phyloP scores from a whole-genome alignment of 148 eudicot species.

The Fagopyrum homotropicum region DNA sequence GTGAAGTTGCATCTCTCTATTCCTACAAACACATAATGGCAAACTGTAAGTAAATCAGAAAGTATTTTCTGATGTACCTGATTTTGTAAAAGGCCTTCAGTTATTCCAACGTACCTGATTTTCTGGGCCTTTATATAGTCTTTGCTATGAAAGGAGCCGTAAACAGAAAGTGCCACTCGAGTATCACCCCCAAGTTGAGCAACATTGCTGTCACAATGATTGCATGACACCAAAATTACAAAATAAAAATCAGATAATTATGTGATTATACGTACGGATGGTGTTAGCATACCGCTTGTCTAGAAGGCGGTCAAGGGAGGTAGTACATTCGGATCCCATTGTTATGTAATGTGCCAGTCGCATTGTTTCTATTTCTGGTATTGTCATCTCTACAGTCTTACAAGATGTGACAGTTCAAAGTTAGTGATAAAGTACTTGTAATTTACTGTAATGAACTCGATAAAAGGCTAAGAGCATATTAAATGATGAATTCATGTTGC shows the following conservation, averaged over 20 bases:
- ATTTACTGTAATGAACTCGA: no score
- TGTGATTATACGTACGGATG: not conserved
- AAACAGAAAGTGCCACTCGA: slow-evolving; percentile 76
- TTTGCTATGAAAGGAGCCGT: slow-evolving; percentile 53
- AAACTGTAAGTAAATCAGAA: not conserved
- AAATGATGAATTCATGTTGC: no score
- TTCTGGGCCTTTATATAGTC: slow-evolving; percentile 91
- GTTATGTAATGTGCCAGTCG: slow-evolving; percentile 92
- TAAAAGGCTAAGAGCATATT: no score
- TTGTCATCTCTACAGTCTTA: slow-evolving; percentile 69
- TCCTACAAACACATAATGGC: slow-evolving; percentile 30
- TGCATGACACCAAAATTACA: not conserved
- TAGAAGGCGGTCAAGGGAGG: slow-evolving; percentile 52
- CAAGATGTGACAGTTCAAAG: not conserved
- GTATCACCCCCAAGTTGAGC: slow-evolving; percentile 72
- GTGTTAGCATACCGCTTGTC: slow-evolving; percentile 51
- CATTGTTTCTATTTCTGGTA: slow-evolving; percentile 92
- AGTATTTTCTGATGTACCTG: not conserved
- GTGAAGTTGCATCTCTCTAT: slow-evolving; percentile 61
- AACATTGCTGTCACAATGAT: slow-evolving; percentile 31
- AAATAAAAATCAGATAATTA: no score
- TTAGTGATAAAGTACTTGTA: not conserved
- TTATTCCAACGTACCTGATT: slow-evolving; percentile 42
- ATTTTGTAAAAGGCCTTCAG: not conserved
- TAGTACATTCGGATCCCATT: slow-evolving; percentile 78